Evolutionary conservation across 176 grass and related monocot genomes (phyloP).

Genomic region (Chrysopogon serrulatus): DNA sequence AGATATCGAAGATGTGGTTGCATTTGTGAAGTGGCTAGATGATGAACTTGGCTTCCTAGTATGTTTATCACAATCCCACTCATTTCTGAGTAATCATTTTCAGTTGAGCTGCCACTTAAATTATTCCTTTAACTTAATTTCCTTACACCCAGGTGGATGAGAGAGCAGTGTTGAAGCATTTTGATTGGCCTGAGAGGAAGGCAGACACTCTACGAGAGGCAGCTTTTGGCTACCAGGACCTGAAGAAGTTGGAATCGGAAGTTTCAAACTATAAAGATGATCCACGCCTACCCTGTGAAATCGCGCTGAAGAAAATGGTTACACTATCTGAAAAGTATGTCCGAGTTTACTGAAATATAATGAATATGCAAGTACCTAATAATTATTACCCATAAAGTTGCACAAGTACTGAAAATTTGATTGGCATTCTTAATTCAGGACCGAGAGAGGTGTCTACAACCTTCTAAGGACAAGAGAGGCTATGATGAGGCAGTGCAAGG

Average conservation of each 20-base stretch:
- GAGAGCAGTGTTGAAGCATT: constrained; percentile 96
- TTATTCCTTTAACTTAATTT: constrained; percentile 22
- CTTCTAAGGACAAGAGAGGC: constrained; percentile 85
- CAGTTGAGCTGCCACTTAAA: background rate
- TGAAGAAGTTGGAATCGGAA: constrained; percentile 89
- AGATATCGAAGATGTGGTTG: constrained; percentile 98
- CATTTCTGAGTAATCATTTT: constrained; percentile 24
- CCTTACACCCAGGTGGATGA: constrained; percentile 73
- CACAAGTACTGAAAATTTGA: constrained; percentile 6
- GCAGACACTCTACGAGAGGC: constrained; percentile 88
- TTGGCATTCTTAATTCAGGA: constrained; percentile 52
- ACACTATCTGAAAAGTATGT: constrained; percentile 88
- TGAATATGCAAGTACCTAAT: background rate
- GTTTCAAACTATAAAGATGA: constrained; percentile 91
- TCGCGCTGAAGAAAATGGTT: constrained; percentile 93
- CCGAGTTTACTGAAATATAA: background rate
- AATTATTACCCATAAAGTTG: background rate
- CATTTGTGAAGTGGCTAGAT: constrained; percentile 98
- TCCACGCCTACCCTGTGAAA: constrained; percentile 71
- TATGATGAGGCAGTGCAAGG: constrained; percentile 75
- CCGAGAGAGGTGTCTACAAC: constrained; percentile 75
- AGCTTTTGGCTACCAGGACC: constrained; percentile 91
- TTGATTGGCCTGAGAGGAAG: constrained; percentile 99
- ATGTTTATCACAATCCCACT: constrained; percentile 17
- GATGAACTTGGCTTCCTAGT: constrained; percentile 98